phyloP scores from a whole-genome alignment of 2,329 filamentous ascomycete genomes.

The Neofusicoccum cordaticola region DNA sequence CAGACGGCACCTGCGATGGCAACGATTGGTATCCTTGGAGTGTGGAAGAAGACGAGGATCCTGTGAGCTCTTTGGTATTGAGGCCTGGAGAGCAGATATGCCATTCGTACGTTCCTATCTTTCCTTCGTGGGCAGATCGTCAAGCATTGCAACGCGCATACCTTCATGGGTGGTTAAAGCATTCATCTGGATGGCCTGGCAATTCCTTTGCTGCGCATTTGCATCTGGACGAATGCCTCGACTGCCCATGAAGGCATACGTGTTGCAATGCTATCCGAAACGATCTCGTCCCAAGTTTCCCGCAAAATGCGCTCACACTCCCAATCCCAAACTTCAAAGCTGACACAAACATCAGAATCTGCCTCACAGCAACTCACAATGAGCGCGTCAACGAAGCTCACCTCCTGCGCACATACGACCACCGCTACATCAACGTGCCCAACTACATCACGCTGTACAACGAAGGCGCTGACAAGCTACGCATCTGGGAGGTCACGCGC shows the following conservation, averaged over 20 bases:
- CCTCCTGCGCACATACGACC: constrained; percentile 48
- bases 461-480: constrained; percentile 44
- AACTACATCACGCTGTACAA: constrained; percentile 50
- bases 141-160: no score
- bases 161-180: background rate
- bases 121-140: background rate
- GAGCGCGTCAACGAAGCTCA: constrained; percentile 48
- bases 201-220: background rate
- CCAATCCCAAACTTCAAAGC: background rate
- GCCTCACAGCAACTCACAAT: constrained; percentile 49
- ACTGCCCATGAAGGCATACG: background rate
- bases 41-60: constrained; percentile 22
- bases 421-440: constrained; percentile 42
- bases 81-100: constrained; percentile 31
- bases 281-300: background rate
- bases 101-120: constrained; percentile 31
- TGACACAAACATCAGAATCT: constrained; percentile 32
- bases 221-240: background rate
- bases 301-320: background rate
- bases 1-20: constrained; percentile 37
- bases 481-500: constrained; percentile 52
- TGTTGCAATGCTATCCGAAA: background rate
- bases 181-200: background rate
- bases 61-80: constrained; percentile 15
- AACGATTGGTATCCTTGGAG: constrained; percentile 47